Conservation (phyloP, 1,284 basidiomycete species). For the Xanthoconium separans region DNA sequence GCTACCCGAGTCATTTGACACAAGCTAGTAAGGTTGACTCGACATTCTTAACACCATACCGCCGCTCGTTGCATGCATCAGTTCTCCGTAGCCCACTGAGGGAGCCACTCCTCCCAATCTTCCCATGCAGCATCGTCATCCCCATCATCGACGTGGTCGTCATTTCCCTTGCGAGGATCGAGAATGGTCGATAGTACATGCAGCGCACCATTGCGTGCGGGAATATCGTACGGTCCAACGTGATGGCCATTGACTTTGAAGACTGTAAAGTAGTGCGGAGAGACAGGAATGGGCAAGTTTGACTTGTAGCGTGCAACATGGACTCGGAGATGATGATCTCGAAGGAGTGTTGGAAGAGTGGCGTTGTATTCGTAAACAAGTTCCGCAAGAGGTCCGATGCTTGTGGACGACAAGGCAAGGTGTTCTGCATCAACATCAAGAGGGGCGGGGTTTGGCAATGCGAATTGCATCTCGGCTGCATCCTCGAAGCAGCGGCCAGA, state of each 20-base stretch:
- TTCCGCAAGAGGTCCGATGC: slow-evolving; percentile 12
- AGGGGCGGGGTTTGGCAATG: not conserved
- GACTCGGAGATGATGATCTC: slow-evolving; percentile 48
- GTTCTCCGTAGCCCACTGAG: slow-evolving; percentile 37
- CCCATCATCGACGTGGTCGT: slow-evolving; percentile 22
- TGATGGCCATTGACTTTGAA: slow-evolving; percentile 53
- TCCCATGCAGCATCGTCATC: slow-evolving; percentile 43
- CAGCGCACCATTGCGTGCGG: slow-evolving; percentile 60
- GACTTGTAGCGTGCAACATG: slow-evolving; percentile 47
- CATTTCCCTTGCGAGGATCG: slow-evolving; percentile 40
- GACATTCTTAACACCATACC: not conserved
- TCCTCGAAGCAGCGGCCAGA: not conserved
- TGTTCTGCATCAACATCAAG: not conserved
- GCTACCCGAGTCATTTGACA: not conserved
- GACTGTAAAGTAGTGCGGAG: slow-evolving; percentile 40
- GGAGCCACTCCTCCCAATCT: slow-evolving; percentile 60
- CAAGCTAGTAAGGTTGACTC: not conserved
- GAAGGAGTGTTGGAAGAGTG: slow-evolving; percentile 49
- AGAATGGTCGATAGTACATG: slow-evolving; percentile 56
- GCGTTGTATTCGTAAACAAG: slow-evolving; percentile 47
- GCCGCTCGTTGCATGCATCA: slow-evolving; percentile 14
- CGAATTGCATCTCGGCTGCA: not conserved
- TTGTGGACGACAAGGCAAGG: not conserved
- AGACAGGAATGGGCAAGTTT: slow-evolving; percentile 38
- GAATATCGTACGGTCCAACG: slow-evolving; percentile 51